Conservation (phyloP, 179 eudicot species). For the Vitellaria paradoxa region DNA sequence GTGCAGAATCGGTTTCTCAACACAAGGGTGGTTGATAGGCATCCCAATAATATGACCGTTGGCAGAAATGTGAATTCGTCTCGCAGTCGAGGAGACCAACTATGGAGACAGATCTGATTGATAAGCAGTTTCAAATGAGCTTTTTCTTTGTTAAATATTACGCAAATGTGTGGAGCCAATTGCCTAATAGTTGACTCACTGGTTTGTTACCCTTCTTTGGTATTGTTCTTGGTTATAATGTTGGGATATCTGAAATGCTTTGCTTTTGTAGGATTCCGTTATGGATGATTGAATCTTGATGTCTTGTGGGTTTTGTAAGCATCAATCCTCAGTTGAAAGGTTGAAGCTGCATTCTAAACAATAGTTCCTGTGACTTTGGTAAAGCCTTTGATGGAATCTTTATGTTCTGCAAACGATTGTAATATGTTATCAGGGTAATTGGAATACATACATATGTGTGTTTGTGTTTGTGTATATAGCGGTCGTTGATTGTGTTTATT, state of each 20-base stretch:
- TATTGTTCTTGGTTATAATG: no score
- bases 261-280: not conserved
- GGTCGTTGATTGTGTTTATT: no score
- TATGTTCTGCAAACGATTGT: no score
- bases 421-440: no score
- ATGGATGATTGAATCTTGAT: not conserved
- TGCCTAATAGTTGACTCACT: no score
- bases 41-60: constrained; percentile 15
- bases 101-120: constrained; percentile 37
- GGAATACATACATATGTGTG: no score
- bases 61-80: constrained; percentile 22
- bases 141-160: not conserved
- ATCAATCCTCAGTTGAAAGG: no score
- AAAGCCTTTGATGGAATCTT: no score
- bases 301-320: no score
- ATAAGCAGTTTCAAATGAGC: not conserved
- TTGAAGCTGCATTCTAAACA: no score
- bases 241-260: not conserved
- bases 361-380: no score
- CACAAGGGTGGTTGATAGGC: constrained; percentile 23
- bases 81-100: constrained; percentile 38
- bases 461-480: no score
- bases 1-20: constrained; percentile 27
- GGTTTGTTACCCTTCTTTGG: not conserved
- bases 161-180: not conserved